Base-by-base conservation (phyloP, 2,329 filamentous ascomycete genomes). In the Fusarium sterilihyphosum region DNA sequence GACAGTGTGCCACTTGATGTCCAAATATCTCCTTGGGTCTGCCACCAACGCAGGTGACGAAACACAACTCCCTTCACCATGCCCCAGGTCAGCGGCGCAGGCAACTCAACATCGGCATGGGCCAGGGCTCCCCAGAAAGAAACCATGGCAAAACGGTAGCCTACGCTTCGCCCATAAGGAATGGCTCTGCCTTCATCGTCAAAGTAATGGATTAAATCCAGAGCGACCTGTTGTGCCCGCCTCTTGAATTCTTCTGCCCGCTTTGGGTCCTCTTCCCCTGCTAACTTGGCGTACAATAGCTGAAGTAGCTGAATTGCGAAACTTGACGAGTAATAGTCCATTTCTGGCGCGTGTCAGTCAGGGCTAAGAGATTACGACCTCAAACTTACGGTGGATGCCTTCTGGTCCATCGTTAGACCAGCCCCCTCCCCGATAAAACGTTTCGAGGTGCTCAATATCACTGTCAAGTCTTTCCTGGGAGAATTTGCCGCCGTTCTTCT, bases 61-160 rank as follows among this genome's bases (percentile, higher is more conserved):
- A 95, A 82, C 44, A 94, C 87, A 20, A 95, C 87, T 5, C 93
- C 93, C 81, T 94, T 94, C 22, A 95, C 91, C 76, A 93, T 92
- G 6, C 93, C 93, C 92, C 93, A 95, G 6, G 91, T 92, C 61
- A 95, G 83, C 0, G 93, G 92, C 13, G 86, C 86, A 1, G 93
- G 92, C 10, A 94, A 86, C 61, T 94, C 92, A 58, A 94, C 91
- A 73, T 91, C 91, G 8, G 93, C 92, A 77, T 94, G 94, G 3
- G 92, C 93, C 35, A 95, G 83, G 0, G 93, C 92, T 18, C 92
- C 91, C 93, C 93, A 95, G 83, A 95, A 95, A 1, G 91, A 92
- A n/a, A 92, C 91, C 91, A 95, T 95, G 56, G 92, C 93, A 81
- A 94, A 95, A n/a, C 93, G 89, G 80, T 96, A 96, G 12, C 92